phyloP scores from a whole-genome alignment of 768 basidiomycete genomes.

The Russula virescens region DNA sequence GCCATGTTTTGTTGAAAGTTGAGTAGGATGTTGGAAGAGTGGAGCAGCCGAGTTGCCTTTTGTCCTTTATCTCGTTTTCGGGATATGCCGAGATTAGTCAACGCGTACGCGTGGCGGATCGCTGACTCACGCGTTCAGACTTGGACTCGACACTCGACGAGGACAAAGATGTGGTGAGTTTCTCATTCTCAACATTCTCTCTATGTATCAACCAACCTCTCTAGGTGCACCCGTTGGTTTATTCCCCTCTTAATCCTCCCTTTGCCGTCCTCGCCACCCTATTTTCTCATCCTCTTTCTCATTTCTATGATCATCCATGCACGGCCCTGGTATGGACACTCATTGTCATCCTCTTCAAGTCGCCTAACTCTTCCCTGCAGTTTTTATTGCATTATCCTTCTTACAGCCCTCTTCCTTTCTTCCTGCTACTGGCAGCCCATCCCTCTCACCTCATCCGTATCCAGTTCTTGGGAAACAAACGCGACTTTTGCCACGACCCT shows the following conservation, averaged over 20 bases:
- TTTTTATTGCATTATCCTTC: constrained; percentile 81
- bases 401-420: constrained; percentile 77
- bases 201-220: background rate
- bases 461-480: constrained; percentile 63
- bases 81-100: constrained; percentile 7
- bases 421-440: constrained; percentile 90
- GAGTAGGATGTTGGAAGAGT: background rate
- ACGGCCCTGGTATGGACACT: constrained; percentile 63
- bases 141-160: too few relatives aligned
- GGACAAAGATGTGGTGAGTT: constrained; percentile 51
- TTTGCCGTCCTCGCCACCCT: constrained; percentile 74
- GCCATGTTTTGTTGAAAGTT: constrained; percentile 18
- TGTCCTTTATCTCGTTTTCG: background rate
- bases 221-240: constrained; percentile 84
- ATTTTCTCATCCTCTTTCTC: constrained; percentile 71
- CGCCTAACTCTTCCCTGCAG: constrained; percentile 33
- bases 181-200: background rate
- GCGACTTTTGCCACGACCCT: constrained; percentile 69
- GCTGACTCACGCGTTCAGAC: too few relatives aligned
- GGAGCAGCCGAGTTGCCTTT: background rate
- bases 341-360: background rate
- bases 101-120: too few relatives aligned
- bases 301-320: constrained; percentile 76
- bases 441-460: constrained; percentile 55
- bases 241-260: constrained; percentile 71